Conservation (phyloP, 1,139 yeast species). For the Ogataea hybrid region DNA sequence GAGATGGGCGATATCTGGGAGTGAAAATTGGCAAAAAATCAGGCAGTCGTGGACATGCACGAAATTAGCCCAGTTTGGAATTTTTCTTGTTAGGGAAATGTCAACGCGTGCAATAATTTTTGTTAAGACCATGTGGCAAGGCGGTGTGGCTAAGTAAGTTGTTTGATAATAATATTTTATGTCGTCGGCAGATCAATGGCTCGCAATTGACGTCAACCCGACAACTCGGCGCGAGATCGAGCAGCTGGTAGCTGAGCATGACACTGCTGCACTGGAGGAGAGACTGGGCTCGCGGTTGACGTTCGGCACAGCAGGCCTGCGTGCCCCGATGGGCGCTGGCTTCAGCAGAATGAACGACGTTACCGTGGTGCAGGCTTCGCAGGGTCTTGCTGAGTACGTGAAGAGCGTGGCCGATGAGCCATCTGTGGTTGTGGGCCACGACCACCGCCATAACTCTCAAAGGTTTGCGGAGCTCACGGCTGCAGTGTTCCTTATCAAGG, state of each 20-base stretch:
- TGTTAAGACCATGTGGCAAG: not conserved
- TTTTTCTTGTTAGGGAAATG: slow-evolving; percentile 8
- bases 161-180: not conserved
- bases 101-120: slow-evolving; percentile 3
- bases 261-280: slow-evolving; percentile 46
- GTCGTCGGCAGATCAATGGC: slow-evolving; percentile 25
- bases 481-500: slow-evolving; percentile 64
- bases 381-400: slow-evolving; percentile 75
- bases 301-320: slow-evolving; percentile 93
- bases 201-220: slow-evolving; percentile 40
- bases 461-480: slow-evolving; percentile 81
- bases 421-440: slow-evolving; percentile 82
- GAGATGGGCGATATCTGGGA: not conserved
- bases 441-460: slow-evolving; percentile 80
- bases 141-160: not conserved
- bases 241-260: slow-evolving; percentile 39
- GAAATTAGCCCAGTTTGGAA: slow-evolving; percentile 5
- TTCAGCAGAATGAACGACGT: slow-evolving; percentile 86
- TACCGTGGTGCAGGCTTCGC: slow-evolving; percentile 88
- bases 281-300: slow-evolving; percentile 59
- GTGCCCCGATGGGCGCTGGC: slow-evolving; percentile 89
- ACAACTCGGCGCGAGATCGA: slow-evolving; percentile 55
- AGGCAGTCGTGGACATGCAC: slow-evolving; percentile 7
- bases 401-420: slow-evolving; percentile 32
- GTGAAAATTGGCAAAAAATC: slow-evolving; percentile 7